Evolutionary conservation across 495 filamentous ascomycete species (phyloP).

Genomic region (Aspergillus asperescens): DNA sequence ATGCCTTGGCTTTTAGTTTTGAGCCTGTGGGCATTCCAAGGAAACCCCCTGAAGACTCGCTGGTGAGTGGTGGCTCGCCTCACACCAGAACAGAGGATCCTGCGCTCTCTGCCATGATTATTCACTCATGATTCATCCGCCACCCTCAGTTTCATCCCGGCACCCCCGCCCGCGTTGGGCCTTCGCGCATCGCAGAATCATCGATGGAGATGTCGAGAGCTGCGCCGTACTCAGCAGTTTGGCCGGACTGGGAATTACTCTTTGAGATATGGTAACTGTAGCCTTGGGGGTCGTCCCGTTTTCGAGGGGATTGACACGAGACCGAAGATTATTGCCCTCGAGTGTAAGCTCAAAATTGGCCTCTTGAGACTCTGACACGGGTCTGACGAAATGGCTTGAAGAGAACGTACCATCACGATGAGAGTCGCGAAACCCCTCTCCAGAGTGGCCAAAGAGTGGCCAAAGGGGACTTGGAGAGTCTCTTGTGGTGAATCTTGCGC

Average conservation of each 20-base stretch:
- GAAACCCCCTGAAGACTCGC: constrained; percentile 8
- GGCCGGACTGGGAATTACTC: constrained; percentile 4
- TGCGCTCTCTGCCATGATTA: no score
- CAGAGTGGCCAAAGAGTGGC: background rate
- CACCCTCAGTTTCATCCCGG: constrained; percentile 11
- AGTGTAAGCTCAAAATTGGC: background rate
- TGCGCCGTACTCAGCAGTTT: constrained; percentile 6
- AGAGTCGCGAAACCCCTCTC: background rate
- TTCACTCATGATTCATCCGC: constrained; percentile 17
- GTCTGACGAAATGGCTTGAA: background rate
- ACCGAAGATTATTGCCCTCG: background rate
- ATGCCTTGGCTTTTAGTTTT: constrained; percentile 21
- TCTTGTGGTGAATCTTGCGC: no score
- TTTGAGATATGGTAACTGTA: background rate
- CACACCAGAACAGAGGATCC: constrained; percentile 11
- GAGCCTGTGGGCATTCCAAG: constrained; percentile 12
- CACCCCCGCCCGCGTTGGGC: constrained; percentile 22
- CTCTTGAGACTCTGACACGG: no score
- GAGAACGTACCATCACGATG: background rate
- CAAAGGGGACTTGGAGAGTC: background rate
- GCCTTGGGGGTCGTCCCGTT: background rate
- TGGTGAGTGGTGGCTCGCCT: constrained; percentile 11
- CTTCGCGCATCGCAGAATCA: constrained; percentile 19
- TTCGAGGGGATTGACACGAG: constrained; percentile 2
- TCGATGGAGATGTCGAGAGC: background rate